Conservation (phyloP, 257 asterid genomes). For the Primulina tabacum region DNA sequence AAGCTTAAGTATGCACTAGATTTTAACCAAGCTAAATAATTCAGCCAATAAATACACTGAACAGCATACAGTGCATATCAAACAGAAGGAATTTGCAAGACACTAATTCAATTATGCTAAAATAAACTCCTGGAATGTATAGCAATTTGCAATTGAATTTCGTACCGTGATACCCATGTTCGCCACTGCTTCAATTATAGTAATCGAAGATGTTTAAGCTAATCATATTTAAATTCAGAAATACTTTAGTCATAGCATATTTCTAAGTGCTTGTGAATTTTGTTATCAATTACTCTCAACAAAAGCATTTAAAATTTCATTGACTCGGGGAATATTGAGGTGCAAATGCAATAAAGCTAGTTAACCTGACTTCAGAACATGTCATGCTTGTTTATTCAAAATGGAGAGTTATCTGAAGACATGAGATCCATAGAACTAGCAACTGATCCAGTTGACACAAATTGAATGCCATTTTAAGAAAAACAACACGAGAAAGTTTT, state of each 20-base stretch:
- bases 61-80: neutral
- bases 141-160: slow-evolving; percentile 1
- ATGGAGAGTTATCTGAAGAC: slow-evolving; percentile 19
- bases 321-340: neutral
- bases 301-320: neutral
- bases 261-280: neutral
- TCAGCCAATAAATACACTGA: slow-evolving; percentile 5
- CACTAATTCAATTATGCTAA: slow-evolving; percentile 15
- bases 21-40: slow-evolving; percentile 15
- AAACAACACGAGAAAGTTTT: slow-evolving; percentile 3
- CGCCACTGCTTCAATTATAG: slow-evolving; percentile 10
- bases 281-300: neutral
- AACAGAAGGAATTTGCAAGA: slow-evolving; percentile 23
- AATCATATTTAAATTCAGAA: no score
- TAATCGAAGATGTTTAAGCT: neutral
- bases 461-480: slow-evolving; percentile 9
- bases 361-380: slow-evolving; percentile 9
- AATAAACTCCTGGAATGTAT: slow-evolving; percentile 6
- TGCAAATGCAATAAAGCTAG: slow-evolving; percentile 1
- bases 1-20: slow-evolving; percentile 15
- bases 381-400: slow-evolving; percentile 18
- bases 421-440: slow-evolving; percentile 12
- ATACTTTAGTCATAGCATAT: neutral
- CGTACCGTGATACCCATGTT: slow-evolving; percentile 2
- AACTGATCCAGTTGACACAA: slow-evolving; percentile 20